Conservation (phyloP, 2,329 filamentous ascomycete species). For the Colletotrichum karsti region DNA sequence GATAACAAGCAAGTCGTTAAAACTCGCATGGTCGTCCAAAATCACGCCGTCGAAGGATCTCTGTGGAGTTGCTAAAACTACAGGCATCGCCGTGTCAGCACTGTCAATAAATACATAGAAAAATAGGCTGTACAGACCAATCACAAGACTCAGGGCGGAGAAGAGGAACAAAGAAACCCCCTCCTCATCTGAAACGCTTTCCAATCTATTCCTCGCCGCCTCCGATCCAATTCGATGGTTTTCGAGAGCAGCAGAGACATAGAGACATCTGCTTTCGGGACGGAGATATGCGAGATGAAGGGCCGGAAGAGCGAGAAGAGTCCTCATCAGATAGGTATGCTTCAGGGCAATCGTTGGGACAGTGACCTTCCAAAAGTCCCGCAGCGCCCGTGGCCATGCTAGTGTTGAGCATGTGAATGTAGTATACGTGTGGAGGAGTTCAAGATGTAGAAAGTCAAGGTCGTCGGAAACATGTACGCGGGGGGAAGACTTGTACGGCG, state of each 20-base stretch:
- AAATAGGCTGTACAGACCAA: not conserved
- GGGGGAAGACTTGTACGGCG: not conserved
- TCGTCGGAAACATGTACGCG: no score
- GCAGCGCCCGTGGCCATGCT: not conserved
- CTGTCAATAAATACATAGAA: no score
- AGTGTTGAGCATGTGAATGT: not conserved
- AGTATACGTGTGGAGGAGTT: slow-evolving; percentile 9
- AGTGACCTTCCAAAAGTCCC: slow-evolving; percentile 16
- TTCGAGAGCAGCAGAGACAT: slow-evolving; percentile 2
- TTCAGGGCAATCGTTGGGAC: slow-evolving; percentile 1
- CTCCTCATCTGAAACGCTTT: not conserved
- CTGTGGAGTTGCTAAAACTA: not conserved
- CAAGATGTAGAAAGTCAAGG: slow-evolving; percentile 2
- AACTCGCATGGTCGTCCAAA: not conserved
- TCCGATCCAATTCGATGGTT: slow-evolving; percentile 1
- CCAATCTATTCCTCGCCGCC: not conserved
- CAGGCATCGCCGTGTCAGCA: not conserved
- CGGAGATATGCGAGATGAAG: slow-evolving; percentile 3
- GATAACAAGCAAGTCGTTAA: not conserved
- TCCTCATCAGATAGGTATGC: slow-evolving; percentile 3
- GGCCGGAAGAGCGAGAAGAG: slow-evolving; percentile 8
- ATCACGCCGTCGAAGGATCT: not conserved
- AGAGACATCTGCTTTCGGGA: not conserved
- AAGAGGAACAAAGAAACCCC: not conserved
- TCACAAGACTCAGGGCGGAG: not conserved